Conservation (phyloP, 2,329 filamentous ascomycete species). For the Penicillium paneum region DNA sequence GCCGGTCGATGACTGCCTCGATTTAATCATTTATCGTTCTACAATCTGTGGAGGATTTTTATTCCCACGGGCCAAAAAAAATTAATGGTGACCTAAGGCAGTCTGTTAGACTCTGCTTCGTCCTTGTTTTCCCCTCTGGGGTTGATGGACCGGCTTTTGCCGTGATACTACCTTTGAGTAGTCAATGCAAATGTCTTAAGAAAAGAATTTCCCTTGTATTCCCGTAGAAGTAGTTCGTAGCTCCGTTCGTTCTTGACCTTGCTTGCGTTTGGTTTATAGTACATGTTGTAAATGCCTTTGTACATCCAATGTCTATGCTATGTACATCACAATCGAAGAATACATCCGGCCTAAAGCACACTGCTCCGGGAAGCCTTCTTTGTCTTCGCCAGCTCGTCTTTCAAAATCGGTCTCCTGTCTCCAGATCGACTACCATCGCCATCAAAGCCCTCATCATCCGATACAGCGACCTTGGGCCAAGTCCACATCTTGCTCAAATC, state of each 20-base stretch:
- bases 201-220: background rate
- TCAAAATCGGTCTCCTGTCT: slow-evolving; percentile 33
- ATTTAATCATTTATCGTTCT: slow-evolving; percentile 33
- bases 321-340: background rate
- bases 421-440: slow-evolving; percentile 42
- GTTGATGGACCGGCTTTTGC: slow-evolving; percentile 14
- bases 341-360: slow-evolving; percentile 19
- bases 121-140: slow-evolving; percentile 11
- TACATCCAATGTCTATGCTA: background rate
- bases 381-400: slow-evolving; percentile 39
- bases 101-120: slow-evolving; percentile 12
- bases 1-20: slow-evolving; percentile 42
- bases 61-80: slow-evolving; percentile 23
- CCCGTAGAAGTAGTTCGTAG: background rate
- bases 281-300: slow-evolving; percentile 1
- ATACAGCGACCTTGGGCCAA: slow-evolving; percentile 32
- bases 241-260: background rate
- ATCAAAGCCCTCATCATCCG: slow-evolving; percentile 24
- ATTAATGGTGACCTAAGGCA: slow-evolving; percentile 10
- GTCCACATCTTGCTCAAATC: slow-evolving; percentile 45
- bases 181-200: slow-evolving; percentile 7
- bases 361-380: slow-evolving; percentile 23
- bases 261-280: background rate
- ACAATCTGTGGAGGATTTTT: slow-evolving; percentile 12
- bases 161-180: slow-evolving; percentile 16